Evolutionary conservation across 495 filamentous ascomycete species (phyloP).

Genomic region (Neurospora sp.): DNA sequence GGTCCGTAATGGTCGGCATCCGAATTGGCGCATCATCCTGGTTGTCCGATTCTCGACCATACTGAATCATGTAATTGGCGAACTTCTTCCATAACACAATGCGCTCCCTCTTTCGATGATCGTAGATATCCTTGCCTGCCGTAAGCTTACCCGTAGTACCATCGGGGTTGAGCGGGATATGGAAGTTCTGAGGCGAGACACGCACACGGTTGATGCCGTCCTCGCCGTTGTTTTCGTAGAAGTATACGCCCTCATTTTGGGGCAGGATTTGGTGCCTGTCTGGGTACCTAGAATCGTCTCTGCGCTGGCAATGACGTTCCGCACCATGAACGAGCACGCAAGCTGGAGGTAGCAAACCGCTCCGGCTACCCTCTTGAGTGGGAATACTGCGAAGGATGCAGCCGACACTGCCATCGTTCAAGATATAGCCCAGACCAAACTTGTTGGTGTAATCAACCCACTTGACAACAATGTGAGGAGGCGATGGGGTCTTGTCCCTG

Average conservation of each 20-base stretch:
- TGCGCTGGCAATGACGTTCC: conserved; percentile 47
- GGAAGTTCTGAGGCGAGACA: conserved; percentile 51
- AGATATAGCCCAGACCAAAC: conserved; percentile 76
- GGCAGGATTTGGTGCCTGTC: conserved; percentile 59
- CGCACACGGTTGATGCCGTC: conserved; percentile 53
- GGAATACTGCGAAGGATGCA: conserved; percentile 59
- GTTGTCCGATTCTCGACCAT: conserved; percentile 43
- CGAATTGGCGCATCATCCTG: conserved; percentile 36
- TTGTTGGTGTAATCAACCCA: conserved; percentile 96
- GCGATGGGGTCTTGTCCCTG: conserved; percentile 28
- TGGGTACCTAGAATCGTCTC: conserved; percentile 42
- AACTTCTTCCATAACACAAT: conserved; percentile 84
- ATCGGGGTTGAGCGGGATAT: conserved; percentile 40
- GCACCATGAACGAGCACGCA: conserved; percentile 60
- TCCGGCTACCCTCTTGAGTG: conserved; percentile 34
- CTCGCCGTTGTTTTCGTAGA: conserved; percentile 65
- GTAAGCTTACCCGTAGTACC: conserved; percentile 44
- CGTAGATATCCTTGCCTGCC: conserved; percentile 46
- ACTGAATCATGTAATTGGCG: conserved; percentile 81
- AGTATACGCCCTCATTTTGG: conserved; percentile 55
- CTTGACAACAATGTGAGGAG: conserved; percentile 60
- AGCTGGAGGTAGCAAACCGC: conserved; percentile 48
- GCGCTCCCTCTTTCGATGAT: conserved; percentile 59
- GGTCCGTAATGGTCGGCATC: conserved; percentile 41
- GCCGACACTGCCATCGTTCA: conserved; percentile 75